Conservation (phyloP, 2,329 filamentous ascomycete genomes). For the Penicillium palitans region DNA sequence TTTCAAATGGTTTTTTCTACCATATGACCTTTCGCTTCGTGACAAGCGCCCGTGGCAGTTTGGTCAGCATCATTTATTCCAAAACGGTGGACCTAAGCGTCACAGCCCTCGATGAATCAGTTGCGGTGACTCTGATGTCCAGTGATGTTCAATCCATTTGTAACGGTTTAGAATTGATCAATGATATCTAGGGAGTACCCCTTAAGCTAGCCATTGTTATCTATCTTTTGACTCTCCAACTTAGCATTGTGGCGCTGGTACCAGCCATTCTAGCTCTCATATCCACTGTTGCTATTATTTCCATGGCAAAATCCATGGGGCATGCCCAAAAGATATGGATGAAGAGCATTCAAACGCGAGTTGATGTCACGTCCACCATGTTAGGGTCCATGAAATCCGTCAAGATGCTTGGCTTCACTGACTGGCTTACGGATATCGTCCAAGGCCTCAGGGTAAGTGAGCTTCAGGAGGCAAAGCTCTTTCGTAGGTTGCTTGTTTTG, state of each 20-base stretch:
- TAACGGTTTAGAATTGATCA: neutral
- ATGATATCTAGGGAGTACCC: conserved; percentile 10
- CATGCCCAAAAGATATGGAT: no score
- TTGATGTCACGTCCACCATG: no score
- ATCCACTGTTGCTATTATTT: no score
- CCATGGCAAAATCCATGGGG: no score
- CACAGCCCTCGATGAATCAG: conserved; percentile 3
- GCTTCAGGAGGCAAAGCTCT: no score
- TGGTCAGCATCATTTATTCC: conserved; percentile 3
- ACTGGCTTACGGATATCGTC: no score
- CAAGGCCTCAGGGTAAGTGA: no score
- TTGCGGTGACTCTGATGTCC: conserved; percentile 12
- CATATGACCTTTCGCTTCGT: conserved; percentile 12
- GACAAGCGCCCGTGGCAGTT: neutral
- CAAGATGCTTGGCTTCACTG: no score
- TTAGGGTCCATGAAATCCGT: no score
- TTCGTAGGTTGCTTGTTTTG: no score
- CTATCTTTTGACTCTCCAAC: conserved; percentile 8
- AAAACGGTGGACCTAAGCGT: conserved; percentile 10
- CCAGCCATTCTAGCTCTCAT: no score
- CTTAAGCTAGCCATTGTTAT: conserved; percentile 7
- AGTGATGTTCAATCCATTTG: conserved; percentile 11
- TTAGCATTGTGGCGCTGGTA: conserved; percentile 8
- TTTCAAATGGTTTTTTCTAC: conserved; percentile 8
- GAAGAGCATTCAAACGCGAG: no score